Evolutionary conservation across 1,139 yeast species (phyloP).

Genomic region (Debaryomycetaceae sp.): DNA sequence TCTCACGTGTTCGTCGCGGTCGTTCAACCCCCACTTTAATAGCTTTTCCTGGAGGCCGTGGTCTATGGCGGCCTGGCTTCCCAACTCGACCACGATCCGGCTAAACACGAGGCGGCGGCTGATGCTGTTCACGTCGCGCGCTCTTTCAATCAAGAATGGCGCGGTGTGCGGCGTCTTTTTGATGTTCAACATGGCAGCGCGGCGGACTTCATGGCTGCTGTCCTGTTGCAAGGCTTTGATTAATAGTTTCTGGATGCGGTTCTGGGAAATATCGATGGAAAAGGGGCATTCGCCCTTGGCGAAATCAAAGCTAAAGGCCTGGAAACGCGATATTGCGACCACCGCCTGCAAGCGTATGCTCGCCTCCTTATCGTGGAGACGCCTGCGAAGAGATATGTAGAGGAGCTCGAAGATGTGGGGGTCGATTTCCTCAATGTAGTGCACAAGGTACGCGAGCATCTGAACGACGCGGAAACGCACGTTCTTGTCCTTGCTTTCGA

Average conservation of each 20-base stretch:
- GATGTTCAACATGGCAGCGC: conserved; percentile 70
- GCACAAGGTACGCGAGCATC: conserved; percentile 61
- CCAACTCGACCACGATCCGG: conserved; percentile 55
- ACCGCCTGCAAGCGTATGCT: conserved; percentile 75
- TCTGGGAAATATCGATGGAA: conserved; percentile 10
- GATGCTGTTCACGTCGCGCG: conserved; percentile 63
- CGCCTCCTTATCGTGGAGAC: conserved; percentile 73
- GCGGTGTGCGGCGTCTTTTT: conserved; percentile 44
- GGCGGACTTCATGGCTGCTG: conserved; percentile 78
- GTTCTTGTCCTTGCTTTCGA: conserved; percentile 62
- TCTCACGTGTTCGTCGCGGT: conserved; percentile 67
- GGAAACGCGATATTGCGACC: conserved; percentile 70
- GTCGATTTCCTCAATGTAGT: conserved; percentile 66
- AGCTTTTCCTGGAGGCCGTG: conserved; percentile 54
- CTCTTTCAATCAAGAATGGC: conserved; percentile 63
- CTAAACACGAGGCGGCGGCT: conserved; percentile 69
- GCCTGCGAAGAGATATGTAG: conserved; percentile 46
- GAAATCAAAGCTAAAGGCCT: conserved; percentile 37
- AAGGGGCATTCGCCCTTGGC: conserved; percentile 19
- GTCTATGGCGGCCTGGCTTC: conserved; percentile 53
- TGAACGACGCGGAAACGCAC: conserved; percentile 81
- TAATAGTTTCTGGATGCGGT: conserved; percentile 36
- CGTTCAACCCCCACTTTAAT: conserved; percentile 77
- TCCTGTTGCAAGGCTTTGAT: conserved; percentile 59
- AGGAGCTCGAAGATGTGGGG: conserved; percentile 59